These are phyloP conservation scores for Corchorus capsularis DNA, from an alignment of 345 rosid genomes.

Conservation along the genomic window DNA sequence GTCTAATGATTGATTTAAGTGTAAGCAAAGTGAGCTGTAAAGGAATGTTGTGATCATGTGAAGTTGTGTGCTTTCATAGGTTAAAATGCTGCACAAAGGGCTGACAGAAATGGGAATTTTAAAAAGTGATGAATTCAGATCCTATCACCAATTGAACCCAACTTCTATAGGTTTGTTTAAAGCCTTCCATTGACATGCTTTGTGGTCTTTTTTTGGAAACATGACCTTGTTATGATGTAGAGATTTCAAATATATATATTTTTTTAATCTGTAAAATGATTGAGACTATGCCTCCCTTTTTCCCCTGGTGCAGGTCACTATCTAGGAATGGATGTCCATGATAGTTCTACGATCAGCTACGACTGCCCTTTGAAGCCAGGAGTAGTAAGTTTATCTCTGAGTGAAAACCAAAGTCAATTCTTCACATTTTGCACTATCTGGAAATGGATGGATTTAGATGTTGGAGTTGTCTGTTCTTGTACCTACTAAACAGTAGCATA, in stretches of 20 bases:
- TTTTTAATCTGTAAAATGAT: slow-evolving; percentile 7
- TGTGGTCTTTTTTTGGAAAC: neutral
- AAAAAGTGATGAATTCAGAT: slow-evolving; percentile 42
- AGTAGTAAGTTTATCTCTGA: slow-evolving; percentile 60
- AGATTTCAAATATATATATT: neutral
- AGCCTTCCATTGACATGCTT: slow-evolving; percentile 1
- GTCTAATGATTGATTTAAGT: slow-evolving; percentile 7
- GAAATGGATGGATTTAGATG: neutral
- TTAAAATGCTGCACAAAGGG: slow-evolving; percentile 67
- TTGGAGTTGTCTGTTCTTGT: neutral
- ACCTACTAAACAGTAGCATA: too few species aligned
- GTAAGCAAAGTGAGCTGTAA: neutral
- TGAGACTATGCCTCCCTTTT: neutral
- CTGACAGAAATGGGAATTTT: slow-evolving; percentile 80
- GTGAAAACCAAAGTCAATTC: neutral
- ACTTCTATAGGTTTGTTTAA: slow-evolving; percentile 79
- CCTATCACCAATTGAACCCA: slow-evolving; percentile 74
- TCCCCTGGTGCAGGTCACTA: slow-evolving; percentile 68
- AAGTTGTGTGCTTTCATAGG: slow-evolving; percentile 48
- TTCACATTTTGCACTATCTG: slow-evolving; percentile 12
- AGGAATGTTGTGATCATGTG: slow-evolving; percentile 11
- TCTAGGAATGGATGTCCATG: slow-evolving; percentile 98
- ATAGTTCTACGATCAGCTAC: slow-evolving; percentile 69
- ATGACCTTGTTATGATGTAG: neutral
- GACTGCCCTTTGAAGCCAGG: slow-evolving; percentile 85